These are phyloP conservation scores for Dioscorea cayenensis DNA, from an alignment of 116 monocot genomes.

Conservation along the genomic window DNA sequence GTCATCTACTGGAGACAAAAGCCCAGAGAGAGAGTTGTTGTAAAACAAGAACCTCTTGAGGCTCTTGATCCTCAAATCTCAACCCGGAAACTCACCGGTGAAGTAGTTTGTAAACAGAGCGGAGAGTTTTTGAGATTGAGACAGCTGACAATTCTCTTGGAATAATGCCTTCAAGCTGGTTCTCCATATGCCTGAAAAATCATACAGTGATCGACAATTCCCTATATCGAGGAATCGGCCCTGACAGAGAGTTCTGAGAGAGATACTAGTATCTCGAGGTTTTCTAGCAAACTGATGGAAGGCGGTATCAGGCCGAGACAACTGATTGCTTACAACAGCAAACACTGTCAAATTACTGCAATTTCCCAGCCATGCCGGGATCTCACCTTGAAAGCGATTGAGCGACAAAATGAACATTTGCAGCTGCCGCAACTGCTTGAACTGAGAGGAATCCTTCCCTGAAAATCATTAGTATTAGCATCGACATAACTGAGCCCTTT, in stretches of 20 bases:
- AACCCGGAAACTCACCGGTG: conserved; percentile 63
- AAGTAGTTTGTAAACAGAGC: conserved; percentile 52
- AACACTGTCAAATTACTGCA: conserved; percentile 38
- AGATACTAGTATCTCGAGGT: conserved; percentile 45
- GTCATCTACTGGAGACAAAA: conserved; percentile 49
- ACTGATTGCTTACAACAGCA: conserved; percentile 30
- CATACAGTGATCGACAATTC: conserved; percentile 39
- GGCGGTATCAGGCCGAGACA: conserved; percentile 65
- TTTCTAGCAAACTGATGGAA: conserved; percentile 35
- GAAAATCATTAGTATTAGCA: conserved; percentile 35
- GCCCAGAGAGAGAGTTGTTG: conserved; percentile 53
- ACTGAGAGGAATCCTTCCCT: conserved; percentile 40
- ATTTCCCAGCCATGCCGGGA: conserved; percentile 50
- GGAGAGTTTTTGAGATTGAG: conserved; percentile 32
- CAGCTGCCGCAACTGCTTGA: conserved; percentile 30
- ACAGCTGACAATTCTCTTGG: conserved; percentile 52
- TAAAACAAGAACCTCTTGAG: conserved; percentile 56
- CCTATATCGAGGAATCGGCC: conserved; percentile 68
- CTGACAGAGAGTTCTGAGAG: conserved; percentile 52
- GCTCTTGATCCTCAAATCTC: conserved; percentile 52
- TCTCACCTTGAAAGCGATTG: conserved; percentile 49
- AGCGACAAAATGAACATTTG: conserved; percentile 31
- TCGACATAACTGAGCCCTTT: conserved; percentile 33
- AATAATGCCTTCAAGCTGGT: conserved; percentile 54
- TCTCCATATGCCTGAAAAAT: conserved; percentile 44